Evolutionary conservation across 1,139 yeast species (phyloP).

Genomic region (Schizosaccharomyces versatilis): DNA sequence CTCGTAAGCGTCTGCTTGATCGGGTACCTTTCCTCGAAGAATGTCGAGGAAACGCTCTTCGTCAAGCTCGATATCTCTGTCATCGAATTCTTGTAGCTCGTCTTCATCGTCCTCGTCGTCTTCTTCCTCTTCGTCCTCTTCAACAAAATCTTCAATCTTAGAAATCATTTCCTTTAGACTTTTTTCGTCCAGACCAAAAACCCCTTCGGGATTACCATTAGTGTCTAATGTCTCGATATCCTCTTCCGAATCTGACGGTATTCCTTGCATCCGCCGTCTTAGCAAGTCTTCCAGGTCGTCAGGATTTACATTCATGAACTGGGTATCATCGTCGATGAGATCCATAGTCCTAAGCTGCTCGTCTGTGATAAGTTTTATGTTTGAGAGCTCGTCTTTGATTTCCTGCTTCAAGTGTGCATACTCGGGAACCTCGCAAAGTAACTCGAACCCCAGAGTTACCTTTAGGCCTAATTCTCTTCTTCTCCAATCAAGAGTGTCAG

Average conservation of each 20-base stretch:
- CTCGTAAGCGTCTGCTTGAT: neutral
- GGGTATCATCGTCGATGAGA: conserved; percentile 14
- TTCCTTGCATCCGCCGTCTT: conserved; percentile 7
- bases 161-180: neutral
- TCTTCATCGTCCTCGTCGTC: conserved; percentile 8
- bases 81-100: conserved; percentile 3
- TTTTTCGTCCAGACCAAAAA: neutral
- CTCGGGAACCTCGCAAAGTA: conserved; percentile 9
- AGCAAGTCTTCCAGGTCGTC: conserved; percentile 12
- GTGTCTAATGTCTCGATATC: neutral
- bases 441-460: conserved; percentile 16
- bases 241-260: conserved; percentile 6
- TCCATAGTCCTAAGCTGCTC: conserved; percentile 15
- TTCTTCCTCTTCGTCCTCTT: conserved; percentile 11
- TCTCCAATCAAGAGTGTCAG: conserved; percentile 8
- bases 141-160: conserved; percentile 9
- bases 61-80: conserved; percentile 24
- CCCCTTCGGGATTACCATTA: neutral
- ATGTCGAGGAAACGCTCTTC: conserved; percentile 20
- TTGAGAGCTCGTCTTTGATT: conserved; percentile 2
- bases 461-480: conserved; percentile 15
- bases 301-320: conserved; percentile 15
- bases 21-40: neutral
- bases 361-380: conserved; percentile 12
- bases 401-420: neutral